Conservation (phyloP, 768 basidiomycete genomes). For the Tricholoma sp. region DNA sequence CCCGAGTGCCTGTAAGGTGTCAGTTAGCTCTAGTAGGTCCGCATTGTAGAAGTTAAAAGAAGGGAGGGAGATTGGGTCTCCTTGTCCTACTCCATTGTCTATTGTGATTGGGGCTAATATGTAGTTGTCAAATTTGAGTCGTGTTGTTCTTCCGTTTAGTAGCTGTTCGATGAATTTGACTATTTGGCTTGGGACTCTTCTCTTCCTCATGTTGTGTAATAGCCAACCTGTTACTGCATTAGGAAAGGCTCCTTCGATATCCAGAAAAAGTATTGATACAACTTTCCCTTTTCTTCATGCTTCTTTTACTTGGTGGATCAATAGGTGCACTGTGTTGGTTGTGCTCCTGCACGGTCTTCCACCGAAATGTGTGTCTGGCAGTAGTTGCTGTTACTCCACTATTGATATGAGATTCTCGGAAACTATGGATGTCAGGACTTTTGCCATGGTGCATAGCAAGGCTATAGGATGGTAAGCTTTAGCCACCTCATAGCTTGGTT, state of each 20-base stretch:
- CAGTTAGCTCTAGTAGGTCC: not conserved
- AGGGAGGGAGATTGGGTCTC: slow-evolving; percentile 14
- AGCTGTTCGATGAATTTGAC: not conserved
- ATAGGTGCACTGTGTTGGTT: not conserved
- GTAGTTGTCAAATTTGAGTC: not conserved
- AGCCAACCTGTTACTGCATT: not conserved
- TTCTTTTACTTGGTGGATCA: not conserved
- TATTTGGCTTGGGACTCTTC: not conserved
- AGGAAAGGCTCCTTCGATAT: not conserved
- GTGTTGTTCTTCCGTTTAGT: not conserved
- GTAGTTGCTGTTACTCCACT: not conserved
- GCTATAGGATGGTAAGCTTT: too few relatives aligned
- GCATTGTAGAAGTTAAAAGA: not conserved
- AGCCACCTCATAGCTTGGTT: too few relatives aligned
- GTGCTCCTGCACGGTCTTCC: too few relatives aligned
- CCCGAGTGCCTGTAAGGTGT: not conserved
- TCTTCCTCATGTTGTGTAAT: not conserved
- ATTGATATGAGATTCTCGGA: too few relatives aligned
- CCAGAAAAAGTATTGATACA: not conserved
- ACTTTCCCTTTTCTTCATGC: not conserved
- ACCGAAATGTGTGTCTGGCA: not conserved
- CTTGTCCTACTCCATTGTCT: slow-evolving; percentile 19
- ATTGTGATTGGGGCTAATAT: not conserved
- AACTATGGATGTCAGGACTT: too few relatives aligned
- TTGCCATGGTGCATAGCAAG: too few relatives aligned